Evolutionary conservation across 352 stramenopile genomes (phyloP).

Genomic region (Phytophthora colocasiae): DNA sequence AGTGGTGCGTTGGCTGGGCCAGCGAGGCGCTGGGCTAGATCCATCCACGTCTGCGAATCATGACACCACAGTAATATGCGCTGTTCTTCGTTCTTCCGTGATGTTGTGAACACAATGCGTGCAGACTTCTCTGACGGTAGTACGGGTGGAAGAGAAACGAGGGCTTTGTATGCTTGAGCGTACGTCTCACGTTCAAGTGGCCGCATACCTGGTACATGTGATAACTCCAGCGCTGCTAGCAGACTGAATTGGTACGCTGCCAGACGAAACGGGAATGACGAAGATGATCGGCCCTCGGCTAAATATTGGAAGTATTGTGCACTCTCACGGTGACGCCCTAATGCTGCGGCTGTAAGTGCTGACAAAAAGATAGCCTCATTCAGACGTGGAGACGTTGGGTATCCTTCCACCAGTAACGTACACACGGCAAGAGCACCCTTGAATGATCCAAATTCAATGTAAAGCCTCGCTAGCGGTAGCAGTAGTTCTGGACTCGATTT

Average conservation of each 20-base stretch:
- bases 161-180: slow-evolving; percentile 61
- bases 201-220: slow-evolving; percentile 49
- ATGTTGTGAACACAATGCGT: slow-evolving; percentile 66
- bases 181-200: slow-evolving; percentile 56
- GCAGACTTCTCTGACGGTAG: slow-evolving; percentile 61
- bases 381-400: slow-evolving; percentile 41
- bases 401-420: slow-evolving; percentile 72
- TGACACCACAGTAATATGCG: slow-evolving; percentile 63
- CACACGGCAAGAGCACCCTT: slow-evolving; percentile 71
- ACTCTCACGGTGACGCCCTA: slow-evolving; percentile 66
- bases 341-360: slow-evolving; percentile 56
- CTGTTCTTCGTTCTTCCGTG: slow-evolving; percentile 68
- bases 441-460: slow-evolving; percentile 72
- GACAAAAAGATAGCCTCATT: slow-evolving; percentile 75
- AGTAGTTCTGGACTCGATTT: slow-evolving; percentile 67
- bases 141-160: slow-evolving; percentile 55
- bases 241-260: slow-evolving; percentile 64
- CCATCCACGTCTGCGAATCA: slow-evolving; percentile 66
- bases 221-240: slow-evolving; percentile 61
- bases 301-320: slow-evolving; percentile 80
- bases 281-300: slow-evolving; percentile 48
- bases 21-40: slow-evolving; percentile 56
- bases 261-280: slow-evolving; percentile 46
- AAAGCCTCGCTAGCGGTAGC: slow-evolving; percentile 65
- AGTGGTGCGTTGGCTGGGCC: slow-evolving; percentile 52